Evolutionary conservation across 176 grass and related monocot genomes (phyloP), one percentile per base, ranked within the genome.

Genomic region (Tuctoria greenei): DNA sequence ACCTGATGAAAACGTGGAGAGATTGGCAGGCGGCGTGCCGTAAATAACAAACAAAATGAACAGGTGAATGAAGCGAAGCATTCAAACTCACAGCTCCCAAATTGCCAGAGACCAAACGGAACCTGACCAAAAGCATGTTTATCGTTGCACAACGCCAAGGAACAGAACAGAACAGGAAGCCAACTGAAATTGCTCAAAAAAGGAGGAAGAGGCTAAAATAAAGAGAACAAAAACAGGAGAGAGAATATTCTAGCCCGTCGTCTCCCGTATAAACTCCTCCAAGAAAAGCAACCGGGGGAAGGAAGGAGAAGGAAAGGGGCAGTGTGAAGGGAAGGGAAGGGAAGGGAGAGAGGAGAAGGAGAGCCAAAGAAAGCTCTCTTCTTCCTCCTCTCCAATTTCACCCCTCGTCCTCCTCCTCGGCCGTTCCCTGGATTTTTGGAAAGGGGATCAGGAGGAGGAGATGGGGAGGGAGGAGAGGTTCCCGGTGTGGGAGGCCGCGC

Each of bases 401-500:
- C 52, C 41, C 76, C 79, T 77, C 37, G 31, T 66, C 24, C 45
- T 59, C 10, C 59, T 47, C 39, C 81, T 75, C 70, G 27, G 37
- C 71, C 55, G 62, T 49, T 38, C 77, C 77, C 83, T 52, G 42
- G 64, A 52, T 87, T 81, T 76, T 59, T 41, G 10, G 3, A 44
- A 47, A 44, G 72, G 27, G 46, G 35, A 66, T 20, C 38, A 47
- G 40, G 63, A 39, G 73, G 64, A 82, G 70, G 69, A 62, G 79
- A 95, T 90, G 91, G 82, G 72, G 62, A 88, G 81, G 78, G 76
- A 74, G 69, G 75, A 85, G 47, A 88, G 77, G 26, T 92, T 91
- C 79, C 81, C 91, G 61, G 42, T 99, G 71, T 95, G 81, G 82
- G 87, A 99, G 91, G 84, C 73, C 64, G 89, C 77, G 68, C 71